These are phyloP conservation scores for Solanum boliviense DNA, from an alignment of 257 asterid genomes.

Conservation along the genomic window DNA sequence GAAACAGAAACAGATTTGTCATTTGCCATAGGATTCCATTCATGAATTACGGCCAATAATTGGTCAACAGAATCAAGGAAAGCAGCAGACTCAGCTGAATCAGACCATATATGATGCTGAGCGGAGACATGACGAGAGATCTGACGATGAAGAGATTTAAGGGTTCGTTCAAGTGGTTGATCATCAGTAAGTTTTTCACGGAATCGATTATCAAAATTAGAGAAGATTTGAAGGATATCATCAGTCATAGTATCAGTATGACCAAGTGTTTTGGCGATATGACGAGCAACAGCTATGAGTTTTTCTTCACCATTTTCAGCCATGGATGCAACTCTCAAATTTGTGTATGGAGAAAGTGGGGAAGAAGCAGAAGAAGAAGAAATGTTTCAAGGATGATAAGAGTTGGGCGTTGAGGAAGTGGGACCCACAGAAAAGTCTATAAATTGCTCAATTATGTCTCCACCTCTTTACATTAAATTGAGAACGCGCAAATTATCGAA, in stretches of 20 bases:
- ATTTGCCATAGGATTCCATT: slow-evolving; percentile 61
- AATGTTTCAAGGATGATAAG: background rate
- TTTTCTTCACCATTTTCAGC: slow-evolving; percentile 96
- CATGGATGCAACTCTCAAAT: slow-evolving; percentile 20
- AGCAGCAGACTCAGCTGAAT: slow-evolving; percentile 39
- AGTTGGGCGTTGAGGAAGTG: background rate
- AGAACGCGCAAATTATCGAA: background rate
- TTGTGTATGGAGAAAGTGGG: background rate
- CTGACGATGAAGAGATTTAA: slow-evolving; percentile 64
- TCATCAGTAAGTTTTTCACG: slow-evolving; percentile 74
- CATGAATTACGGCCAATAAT: slow-evolving; percentile 40
- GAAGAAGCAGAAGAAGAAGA: background rate
- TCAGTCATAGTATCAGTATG: slow-evolving; percentile 84
- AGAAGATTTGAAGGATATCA: slow-evolving; percentile 81
- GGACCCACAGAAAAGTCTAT: background rate
- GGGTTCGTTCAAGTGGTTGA: slow-evolving; percentile 46
- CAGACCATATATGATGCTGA: slow-evolving; percentile 62
- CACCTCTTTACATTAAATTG: background rate
- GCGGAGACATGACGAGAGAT: slow-evolving; percentile 49
- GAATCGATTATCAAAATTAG: slow-evolving; percentile 79
- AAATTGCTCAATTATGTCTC: background rate
- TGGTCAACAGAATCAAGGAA: slow-evolving; percentile 61
- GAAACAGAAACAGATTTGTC: slow-evolving; percentile 57
- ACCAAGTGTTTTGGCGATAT: slow-evolving; percentile 91
- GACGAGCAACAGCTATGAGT: slow-evolving; percentile 89